A percentile compares a stretch with the other conserved stretches of the same genome.
Conservation (phyloP, 495 filamentous ascomycete genomes). For the Penicillium antarcticum region DNA sequence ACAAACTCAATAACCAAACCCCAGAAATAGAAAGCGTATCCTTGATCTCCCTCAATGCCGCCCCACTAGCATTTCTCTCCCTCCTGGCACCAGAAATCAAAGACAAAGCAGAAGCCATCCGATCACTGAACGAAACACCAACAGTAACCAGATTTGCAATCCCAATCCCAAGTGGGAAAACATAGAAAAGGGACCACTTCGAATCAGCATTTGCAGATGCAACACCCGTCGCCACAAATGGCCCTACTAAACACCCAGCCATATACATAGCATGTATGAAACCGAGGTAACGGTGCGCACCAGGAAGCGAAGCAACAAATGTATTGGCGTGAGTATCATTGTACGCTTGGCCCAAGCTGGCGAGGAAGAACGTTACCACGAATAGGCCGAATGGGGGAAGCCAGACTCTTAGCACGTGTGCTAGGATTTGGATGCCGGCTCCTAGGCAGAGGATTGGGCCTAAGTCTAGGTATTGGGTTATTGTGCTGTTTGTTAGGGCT, state of each 20-base stretch:
- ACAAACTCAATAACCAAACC: conserved; percentile 31
- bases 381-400: conserved; percentile 27
- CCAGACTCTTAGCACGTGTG: conserved; percentile 28
- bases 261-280: conserved; percentile 39
- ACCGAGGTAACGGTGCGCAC: conserved; percentile 29
- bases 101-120: conserved; percentile 3
- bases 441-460: conserved; percentile 24
- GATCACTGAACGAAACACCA: conserved; percentile 20
- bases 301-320: conserved; percentile 22
- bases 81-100: not conserved
- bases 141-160: conserved; percentile 20
- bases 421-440: conserved; percentile 23
- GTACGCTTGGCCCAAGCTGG: conserved; percentile 31
- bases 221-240: conserved; percentile 27
- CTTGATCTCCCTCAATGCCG: conserved; percentile 21
- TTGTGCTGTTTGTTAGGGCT: conserved; percentile 26
- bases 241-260: conserved; percentile 30
- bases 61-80: not conserved
- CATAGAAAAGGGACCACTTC: conserved; percentile 27
- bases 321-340: conserved; percentile 36
- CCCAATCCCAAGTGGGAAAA: conserved; percentile 22
- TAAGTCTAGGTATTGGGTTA: conserved; percentile 25
- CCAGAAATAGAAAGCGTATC: conserved; percentile 18
- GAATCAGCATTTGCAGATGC: conserved; percentile 18
- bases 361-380: conserved; percentile 28